phyloP scores from a whole-genome alignment of 2,329 filamentous ascomycete genomes.

The Colletotrichum echinochloae region DNA sequence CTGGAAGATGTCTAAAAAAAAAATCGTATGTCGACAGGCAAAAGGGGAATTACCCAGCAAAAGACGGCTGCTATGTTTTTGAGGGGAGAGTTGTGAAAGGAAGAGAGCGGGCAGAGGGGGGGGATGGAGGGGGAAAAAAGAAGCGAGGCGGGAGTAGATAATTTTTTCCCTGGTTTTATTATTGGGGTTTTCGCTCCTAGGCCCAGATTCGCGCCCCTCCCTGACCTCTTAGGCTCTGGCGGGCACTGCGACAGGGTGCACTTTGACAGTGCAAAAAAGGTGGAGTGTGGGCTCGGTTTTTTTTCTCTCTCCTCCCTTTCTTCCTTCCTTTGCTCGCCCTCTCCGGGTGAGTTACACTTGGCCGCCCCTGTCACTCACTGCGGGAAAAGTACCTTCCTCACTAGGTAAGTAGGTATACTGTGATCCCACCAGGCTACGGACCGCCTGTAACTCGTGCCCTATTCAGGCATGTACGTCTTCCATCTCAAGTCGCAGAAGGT shows the following conservation, averaged over 20 bases:
- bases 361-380: constrained; percentile 7
- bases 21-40: constrained; percentile 45
- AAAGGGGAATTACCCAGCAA: constrained; percentile 40
- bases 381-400: background rate
- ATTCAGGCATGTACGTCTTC: background rate
- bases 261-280: constrained; percentile 33
- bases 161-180: constrained; percentile 44
- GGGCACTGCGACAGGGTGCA: constrained; percentile 21
- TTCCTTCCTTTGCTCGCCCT: background rate
- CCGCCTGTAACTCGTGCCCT: constrained; percentile 7
- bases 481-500: background rate
- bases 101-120: constrained; percentile 40
- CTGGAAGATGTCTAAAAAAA: constrained; percentile 43
- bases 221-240: constrained; percentile 18
- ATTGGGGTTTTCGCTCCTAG: constrained; percentile 39
- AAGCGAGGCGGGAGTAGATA: constrained; percentile 42
- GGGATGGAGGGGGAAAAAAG: constrained; percentile 41
- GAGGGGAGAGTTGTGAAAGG: constrained; percentile 39
- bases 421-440: background rate
- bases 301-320: background rate
- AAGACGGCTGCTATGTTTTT: constrained; percentile 38
- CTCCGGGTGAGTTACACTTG: constrained; percentile 5
- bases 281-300: constrained; percentile 20
- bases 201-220: constrained; percentile 37
- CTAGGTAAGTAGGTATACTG: background rate